Evolutionary conservation across 345 rosid species (phyloP).

Genomic region (Euclidium syriacum): DNA sequence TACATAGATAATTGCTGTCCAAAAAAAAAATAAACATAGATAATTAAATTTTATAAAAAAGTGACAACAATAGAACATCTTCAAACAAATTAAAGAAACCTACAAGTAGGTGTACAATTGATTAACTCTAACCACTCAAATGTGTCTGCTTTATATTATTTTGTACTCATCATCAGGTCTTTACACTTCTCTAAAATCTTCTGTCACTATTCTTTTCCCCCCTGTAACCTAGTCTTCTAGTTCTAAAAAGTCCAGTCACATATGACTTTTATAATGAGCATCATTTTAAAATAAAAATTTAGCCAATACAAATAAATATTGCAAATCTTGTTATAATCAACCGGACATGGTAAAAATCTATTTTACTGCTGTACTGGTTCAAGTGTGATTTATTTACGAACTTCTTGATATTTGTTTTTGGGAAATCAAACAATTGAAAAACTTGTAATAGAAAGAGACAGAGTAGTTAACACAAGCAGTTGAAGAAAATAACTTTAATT

Average conservation of each 20-base stretch:
- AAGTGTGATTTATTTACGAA: neutral
- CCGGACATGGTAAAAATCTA: neutral
- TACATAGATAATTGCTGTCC: too few species aligned
- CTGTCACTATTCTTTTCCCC: neutral
- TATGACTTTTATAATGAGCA: neutral
- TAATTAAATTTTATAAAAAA: neutral
- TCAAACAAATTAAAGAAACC: neutral
- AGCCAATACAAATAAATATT: neutral
- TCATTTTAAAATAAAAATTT: neutral
- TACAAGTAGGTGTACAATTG: slow-evolving; percentile 8
- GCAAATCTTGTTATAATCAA: neutral
- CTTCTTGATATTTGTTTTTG: neutral
- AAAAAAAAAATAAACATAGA: neutral
- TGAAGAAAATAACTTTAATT: too few species aligned
- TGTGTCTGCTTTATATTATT: neutral
- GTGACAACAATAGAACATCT: neutral
- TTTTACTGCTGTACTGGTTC: neutral
- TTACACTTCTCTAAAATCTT: neutral
- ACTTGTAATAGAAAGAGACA: too few species aligned
- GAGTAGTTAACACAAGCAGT: too few species aligned
- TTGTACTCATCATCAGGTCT: neutral
- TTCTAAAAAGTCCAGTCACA: neutral
- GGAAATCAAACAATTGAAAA: neutral
- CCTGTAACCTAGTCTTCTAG: neutral
- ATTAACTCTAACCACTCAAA: slow-evolving; percentile 14